Evolutionary conservation across 768 basidiomycete species (phyloP).

Genomic region (Lentinula boryana): DNA sequence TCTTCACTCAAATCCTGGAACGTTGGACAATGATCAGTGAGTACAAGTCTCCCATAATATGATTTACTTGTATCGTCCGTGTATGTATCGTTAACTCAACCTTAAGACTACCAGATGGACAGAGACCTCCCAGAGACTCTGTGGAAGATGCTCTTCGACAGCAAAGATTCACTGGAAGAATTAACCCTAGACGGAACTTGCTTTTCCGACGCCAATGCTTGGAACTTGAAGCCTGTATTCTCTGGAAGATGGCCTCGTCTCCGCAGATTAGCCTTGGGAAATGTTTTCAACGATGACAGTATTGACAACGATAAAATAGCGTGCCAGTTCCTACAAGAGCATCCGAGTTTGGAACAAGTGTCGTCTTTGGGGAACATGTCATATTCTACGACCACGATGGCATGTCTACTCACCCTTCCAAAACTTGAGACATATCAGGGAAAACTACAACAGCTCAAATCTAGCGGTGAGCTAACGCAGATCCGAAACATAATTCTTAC

Average conservation of each 20-base stretch:
- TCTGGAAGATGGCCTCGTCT: slow-evolving; percentile 12
- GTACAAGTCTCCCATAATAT: neutral
- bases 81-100: neutral
- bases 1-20: slow-evolving; percentile 4
- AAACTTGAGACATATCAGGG: slow-evolving; percentile 9
- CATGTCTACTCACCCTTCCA: slow-evolving; percentile 9
- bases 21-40: neutral
- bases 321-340: slow-evolving; percentile 10
- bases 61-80: neutral
- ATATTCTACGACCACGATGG: slow-evolving; percentile 8
- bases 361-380: slow-evolving; percentile 8
- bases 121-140: slow-evolving; percentile 12
- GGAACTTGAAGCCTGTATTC: slow-evolving; percentile 11
- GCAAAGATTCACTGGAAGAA: slow-evolving; percentile 10
- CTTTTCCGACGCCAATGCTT: slow-evolving; percentile 7
- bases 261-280: slow-evolving; percentile 10
- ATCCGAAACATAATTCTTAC: slow-evolving; percentile 9
- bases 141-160: slow-evolving; percentile 15
- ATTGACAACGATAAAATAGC: slow-evolving; percentile 2
- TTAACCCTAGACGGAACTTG: slow-evolving; percentile 15
- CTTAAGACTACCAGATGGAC: slow-evolving; percentile 3
- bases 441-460: slow-evolving; percentile 13
- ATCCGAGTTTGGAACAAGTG: slow-evolving; percentile 9
- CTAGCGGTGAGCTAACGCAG: slow-evolving; percentile 6
- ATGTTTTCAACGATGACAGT: slow-evolving; percentile 6